Conservation (phyloP, 768 basidiomycete species). For the Boletus sp. region DNA sequence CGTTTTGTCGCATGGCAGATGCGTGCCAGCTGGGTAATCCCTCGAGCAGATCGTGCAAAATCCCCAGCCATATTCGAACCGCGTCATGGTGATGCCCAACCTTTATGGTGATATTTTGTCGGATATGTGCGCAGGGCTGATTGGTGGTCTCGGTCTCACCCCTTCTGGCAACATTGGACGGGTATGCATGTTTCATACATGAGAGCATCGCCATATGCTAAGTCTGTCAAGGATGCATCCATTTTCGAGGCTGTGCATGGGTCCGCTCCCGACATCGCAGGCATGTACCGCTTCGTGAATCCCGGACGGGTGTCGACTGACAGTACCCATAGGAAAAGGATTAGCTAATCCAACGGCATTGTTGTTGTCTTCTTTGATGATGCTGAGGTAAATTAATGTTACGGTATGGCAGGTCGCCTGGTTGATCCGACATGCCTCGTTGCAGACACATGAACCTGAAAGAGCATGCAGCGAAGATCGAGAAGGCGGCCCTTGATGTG, state of each 20-base stretch:
- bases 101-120: slow-evolving; percentile 94
- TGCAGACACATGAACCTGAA: slow-evolving; percentile 88
- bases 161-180: slow-evolving; percentile 97
- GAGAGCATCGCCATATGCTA: slow-evolving; percentile 10
- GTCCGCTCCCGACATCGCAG: slow-evolving; percentile 98
- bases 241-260: slow-evolving; percentile 99
- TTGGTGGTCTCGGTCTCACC: slow-evolving; percentile 95
- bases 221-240: slow-evolving; percentile 74
- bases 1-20: slow-evolving; percentile 10
- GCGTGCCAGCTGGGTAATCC: neutral
- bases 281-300: slow-evolving; percentile 36
- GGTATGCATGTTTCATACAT: slow-evolving; percentile 41
- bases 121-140: slow-evolving; percentile 98
- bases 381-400: slow-evolving; percentile 70
- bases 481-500: slow-evolving; percentile 86
- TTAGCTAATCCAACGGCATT: slow-evolving; percentile 99
- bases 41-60: slow-evolving; percentile 76
- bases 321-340: slow-evolving; percentile 60
- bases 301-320: neutral
- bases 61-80: slow-evolving; percentile 88
- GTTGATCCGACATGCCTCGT: slow-evolving; percentile 25
- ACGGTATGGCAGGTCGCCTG: slow-evolving; percentile 3
- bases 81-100: slow-evolving; percentile 99
- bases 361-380: slow-evolving; percentile 93
- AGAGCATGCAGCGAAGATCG: slow-evolving; percentile 82